Evolutionary conservation across 23 red algal species (phyloP), one percentile per base, ranked within the genome.

Genomic region (Chondrus crispus): DNA sequence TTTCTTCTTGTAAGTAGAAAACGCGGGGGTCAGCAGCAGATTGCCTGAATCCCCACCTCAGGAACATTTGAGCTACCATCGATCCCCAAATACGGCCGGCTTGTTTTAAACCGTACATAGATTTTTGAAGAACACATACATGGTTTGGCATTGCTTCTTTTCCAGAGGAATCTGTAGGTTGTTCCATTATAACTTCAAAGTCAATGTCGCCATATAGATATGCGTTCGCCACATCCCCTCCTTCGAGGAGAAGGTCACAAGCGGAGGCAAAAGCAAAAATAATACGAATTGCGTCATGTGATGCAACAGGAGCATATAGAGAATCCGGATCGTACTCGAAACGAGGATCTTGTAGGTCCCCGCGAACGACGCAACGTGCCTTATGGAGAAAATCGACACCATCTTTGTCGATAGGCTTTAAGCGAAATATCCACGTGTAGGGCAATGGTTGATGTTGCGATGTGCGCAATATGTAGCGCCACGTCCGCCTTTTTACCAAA

Each of bases 151-250:
- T 1, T 38, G 32, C 1, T 48, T 77, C 0, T 46, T 48, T 48
- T 7, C 44, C 44, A 35, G 71, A 39, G 26, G 71, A 40, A 48
- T 77, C 71, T 35, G 1, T 77, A 26, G 2, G 71, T 1, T 77
- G 71, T 77, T 40, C 71, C 1, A 40, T 77, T 26, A 35, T 11
- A 10, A 40, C 71, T 35, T 0, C 28, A 0, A 6, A 35, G 44
- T 77, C 71, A 24, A 46, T 46, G 13, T 2, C 8, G 28, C 83
- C 83, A 62, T 87, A 87, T 22, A 70, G 2, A 49, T 87, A 87
- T 24, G 83, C 0, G 32, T 70, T 87, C 12, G 0, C 20, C 8
- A 74, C 60, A 20, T 87, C 60, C 1, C 2, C 2, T 9, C 62
- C 83, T 72, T 87, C 83, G 36, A 87, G 6, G 24, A 87, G 14